Evolutionary conservation across 805 yeast genomes (phyloP).

Genomic region (Maudiozyma bulderi): DNA sequence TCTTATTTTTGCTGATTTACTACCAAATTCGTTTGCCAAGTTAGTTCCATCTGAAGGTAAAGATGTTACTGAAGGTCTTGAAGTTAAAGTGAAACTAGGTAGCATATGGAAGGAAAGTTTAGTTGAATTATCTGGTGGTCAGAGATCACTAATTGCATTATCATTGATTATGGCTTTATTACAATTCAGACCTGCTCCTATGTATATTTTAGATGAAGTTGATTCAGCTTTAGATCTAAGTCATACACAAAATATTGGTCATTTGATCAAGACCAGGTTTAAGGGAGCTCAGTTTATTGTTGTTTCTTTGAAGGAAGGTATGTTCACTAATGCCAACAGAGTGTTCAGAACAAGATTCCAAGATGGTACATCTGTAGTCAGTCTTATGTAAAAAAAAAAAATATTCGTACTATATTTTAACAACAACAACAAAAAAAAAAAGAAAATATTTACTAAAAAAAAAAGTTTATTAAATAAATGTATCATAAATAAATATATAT

Average conservation of each 20-base stretch:
- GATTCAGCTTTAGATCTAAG: conserved; percentile 96
- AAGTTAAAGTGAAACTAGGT: conserved; percentile 83
- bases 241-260: conserved; percentile 97
- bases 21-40: conserved; percentile 86
- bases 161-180: conserved; percentile 85
- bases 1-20: conserved; percentile 71
- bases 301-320: conserved; percentile 93
- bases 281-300: conserved; percentile 94
- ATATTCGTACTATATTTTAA: neutral
- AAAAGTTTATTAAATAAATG: neutral
- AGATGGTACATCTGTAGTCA: conserved; percentile 91
- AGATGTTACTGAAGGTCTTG: conserved; percentile 83
- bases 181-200: conserved; percentile 96
- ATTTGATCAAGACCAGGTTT: conserved; percentile 86
- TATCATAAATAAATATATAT: neutral
- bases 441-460: neutral
- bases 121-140: conserved; percentile 95
- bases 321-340: conserved; percentile 95
- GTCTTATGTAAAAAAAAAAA: conserved; percentile 41
- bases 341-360: conserved; percentile 90
- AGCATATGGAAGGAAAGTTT: conserved; percentile 92
- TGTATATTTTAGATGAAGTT: conserved; percentile 95
- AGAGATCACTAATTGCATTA: conserved; percentile 85
- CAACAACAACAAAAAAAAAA: neutral
- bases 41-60: conserved; percentile 71